Base-by-base conservation (phyloP, 2,329 filamentous ascomycete species). In the Tolypocladium cylindrosporum region DNA sequence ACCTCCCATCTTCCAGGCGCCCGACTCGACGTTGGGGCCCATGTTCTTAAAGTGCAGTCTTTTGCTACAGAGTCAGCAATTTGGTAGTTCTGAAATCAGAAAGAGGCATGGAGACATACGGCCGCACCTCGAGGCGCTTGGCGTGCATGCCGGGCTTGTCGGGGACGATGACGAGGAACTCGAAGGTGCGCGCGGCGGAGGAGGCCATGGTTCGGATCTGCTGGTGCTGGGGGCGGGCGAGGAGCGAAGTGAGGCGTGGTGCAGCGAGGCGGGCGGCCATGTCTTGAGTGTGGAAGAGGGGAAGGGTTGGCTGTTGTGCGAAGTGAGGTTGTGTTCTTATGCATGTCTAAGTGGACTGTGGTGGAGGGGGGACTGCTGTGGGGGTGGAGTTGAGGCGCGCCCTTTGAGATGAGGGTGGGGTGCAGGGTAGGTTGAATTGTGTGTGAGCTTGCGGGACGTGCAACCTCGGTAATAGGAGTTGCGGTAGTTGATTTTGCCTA, bases 151-250 rank as follows among this genome's bases (percentile, higher is more conserved):
- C 84, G 1, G 84, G 79, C 70, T 84, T 82, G 71, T 90, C 87
- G 14, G 85, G 87, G 42, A 89, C 68, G 59, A 90, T 77, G 64
- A 87, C 85, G 42, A 91, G 79, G 77, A 85, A 91, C 71, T 89
- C 85, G 60, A 75, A 79, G 67, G 79, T 81, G 42, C 63, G 65
- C 31, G 62, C 54, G 34, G 70, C 54, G 31, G 70, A 61, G 34
- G 66, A 61, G 27, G 70, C 61, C 70, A 72, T 72, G 62, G 64
- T 65, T 59, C 65, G 64, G 56, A 61, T 39, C 10, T 16, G 34
- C 11, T 13, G 27, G 37, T 56, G 27, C 42, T 50, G 55, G 41
- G 56, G 52, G 51, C 56, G 61, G 31, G 58, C 34, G 52, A 57
- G 31, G 39, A 55, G 31, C 8, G 57, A 57, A 19, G 59, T 37